These are phyloP conservation scores for Peronosclerospora sorghi DNA, from an alignment of 352 stramenopile species.

Conservation along the genomic window DNA sequence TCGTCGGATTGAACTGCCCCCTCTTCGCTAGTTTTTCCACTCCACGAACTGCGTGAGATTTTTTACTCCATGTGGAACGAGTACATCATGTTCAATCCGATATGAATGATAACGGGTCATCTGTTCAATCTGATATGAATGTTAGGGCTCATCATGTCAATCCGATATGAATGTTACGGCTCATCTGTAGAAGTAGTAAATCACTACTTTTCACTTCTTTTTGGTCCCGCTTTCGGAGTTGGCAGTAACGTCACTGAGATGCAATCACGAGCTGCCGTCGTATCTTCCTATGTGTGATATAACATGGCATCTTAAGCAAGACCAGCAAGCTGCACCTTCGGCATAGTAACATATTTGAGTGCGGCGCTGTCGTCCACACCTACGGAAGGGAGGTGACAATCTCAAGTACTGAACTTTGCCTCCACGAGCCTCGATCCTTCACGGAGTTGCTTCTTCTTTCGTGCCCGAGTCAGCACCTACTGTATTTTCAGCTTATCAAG, in stretches of 20 bases:
- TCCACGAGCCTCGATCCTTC: slow-evolving; percentile 9
- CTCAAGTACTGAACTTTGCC: slow-evolving; percentile 39
- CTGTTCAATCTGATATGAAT: neutral
- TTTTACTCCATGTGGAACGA: neutral
- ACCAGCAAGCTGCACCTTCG: slow-evolving; percentile 22
- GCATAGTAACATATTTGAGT: slow-evolving; percentile 39
- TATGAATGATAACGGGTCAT: too few species aligned
- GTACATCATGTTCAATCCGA: neutral
- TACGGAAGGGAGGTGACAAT: slow-evolving; percentile 24
- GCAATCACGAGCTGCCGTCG: slow-evolving; percentile 10
- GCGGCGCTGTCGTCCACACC: slow-evolving; percentile 20
- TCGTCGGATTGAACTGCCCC: slow-evolving; percentile 15
- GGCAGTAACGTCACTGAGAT: slow-evolving; percentile 13
- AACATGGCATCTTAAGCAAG: slow-evolving; percentile 32
- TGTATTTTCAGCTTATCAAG: slow-evolving; percentile 29
- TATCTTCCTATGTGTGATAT: slow-evolving; percentile 7
- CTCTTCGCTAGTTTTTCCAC: slow-evolving; percentile 2
- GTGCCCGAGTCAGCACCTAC: slow-evolving; percentile 18
- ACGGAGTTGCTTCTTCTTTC: slow-evolving; percentile 4
- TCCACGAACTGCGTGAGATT: slow-evolving; percentile 12
- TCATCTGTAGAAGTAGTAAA: slow-evolving; percentile 6
- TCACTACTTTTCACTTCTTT: neutral
- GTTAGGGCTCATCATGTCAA: neutral
- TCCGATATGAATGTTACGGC: neutral
- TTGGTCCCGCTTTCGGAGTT: neutral